Evolutionary conservation across 2,329 filamentous ascomycete genomes (phyloP).

Genomic region (Botrytis paeoniae): DNA sequence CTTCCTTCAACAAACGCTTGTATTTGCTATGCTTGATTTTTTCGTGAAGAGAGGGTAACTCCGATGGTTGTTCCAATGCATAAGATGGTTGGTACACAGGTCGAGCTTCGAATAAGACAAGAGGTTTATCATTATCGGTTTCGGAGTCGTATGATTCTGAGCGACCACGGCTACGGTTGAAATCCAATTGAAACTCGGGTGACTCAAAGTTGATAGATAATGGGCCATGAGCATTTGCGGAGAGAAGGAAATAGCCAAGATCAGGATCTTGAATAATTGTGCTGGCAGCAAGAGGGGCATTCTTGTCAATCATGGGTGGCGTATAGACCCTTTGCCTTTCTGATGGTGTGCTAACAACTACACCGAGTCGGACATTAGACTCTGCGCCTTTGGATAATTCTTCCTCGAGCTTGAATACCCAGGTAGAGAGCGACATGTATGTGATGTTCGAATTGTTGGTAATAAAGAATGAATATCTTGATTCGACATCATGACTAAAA

Average conservation of each 20-base stretch:
- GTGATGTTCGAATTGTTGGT: constrained; percentile 60
- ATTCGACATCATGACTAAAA: constrained; percentile 59
- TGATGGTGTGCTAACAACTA: neutral
- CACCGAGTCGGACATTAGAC: constrained; percentile 39
- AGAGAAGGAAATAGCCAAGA: constrained; percentile 61
- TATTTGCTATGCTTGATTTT: constrained; percentile 57
- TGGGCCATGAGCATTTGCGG: constrained; percentile 56
- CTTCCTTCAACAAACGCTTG: constrained; percentile 60
- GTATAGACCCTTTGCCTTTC: constrained; percentile 55
- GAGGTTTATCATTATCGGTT: constrained; percentile 42
- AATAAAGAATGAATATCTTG: constrained; percentile 61
- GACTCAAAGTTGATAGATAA: constrained; percentile 58
- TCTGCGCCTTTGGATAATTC: constrained; percentile 55
- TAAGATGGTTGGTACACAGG: constrained; percentile 63
- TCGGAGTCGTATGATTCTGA: constrained; percentile 45
- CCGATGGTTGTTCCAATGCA: constrained; percentile 55
- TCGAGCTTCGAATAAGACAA: constrained; percentile 60
- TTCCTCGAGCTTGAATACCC: constrained; percentile 62
- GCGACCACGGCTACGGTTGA: constrained; percentile 43
- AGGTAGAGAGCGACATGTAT: constrained; percentile 57
- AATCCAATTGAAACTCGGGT: constrained; percentile 51
- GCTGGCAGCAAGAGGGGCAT: constrained; percentile 51
- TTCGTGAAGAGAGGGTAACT: constrained; percentile 55
- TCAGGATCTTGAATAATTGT: constrained; percentile 58
- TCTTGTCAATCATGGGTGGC: constrained; percentile 46